phyloP scores from a whole-genome alignment of 257 asterid species.

The Haberlea rhodopensis region DNA sequence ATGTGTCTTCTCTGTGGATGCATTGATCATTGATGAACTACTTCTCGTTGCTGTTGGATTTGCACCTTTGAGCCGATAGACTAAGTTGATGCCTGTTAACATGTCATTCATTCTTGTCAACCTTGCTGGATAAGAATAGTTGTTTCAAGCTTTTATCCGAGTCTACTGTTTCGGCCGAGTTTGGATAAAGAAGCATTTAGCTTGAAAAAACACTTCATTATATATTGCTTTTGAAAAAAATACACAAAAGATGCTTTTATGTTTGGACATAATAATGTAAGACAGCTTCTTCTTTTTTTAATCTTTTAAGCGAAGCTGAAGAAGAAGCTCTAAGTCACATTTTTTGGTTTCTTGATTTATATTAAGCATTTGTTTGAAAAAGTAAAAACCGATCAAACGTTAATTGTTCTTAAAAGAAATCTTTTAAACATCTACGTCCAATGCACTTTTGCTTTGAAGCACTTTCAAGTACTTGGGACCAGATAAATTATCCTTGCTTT shows the following conservation, averaged over 20 bases:
- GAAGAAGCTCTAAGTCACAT: no score
- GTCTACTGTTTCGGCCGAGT: background rate
- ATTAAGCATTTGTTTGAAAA: no score
- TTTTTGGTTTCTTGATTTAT: no score
- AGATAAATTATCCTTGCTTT: conserved; percentile 7
- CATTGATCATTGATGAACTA: no score
- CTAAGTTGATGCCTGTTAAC: background rate
- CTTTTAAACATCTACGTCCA: background rate
- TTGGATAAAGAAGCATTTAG: background rate
- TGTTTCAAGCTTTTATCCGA: background rate
- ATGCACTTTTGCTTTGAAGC: background rate
- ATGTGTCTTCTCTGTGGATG: no score
- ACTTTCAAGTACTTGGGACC: conserved; percentile 1
- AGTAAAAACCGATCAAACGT: no score
- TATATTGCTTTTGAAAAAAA: background rate
- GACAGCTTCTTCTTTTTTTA: no score
- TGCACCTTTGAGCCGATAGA: background rate
- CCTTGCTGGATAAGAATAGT: background rate
- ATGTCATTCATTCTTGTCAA: background rate
- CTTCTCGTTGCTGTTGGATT: background rate
- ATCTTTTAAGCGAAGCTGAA: no score
- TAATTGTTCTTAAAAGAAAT: no score
- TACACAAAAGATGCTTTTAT: no score
- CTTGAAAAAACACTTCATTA: background rate
- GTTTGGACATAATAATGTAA: no score